A percentile compares a stretch with the other conserved stretches of the same genome.
Conservation (phyloP, 2,329 filamentous ascomycete genomes). For the Cephalotrichum gorgonifer region DNA sequence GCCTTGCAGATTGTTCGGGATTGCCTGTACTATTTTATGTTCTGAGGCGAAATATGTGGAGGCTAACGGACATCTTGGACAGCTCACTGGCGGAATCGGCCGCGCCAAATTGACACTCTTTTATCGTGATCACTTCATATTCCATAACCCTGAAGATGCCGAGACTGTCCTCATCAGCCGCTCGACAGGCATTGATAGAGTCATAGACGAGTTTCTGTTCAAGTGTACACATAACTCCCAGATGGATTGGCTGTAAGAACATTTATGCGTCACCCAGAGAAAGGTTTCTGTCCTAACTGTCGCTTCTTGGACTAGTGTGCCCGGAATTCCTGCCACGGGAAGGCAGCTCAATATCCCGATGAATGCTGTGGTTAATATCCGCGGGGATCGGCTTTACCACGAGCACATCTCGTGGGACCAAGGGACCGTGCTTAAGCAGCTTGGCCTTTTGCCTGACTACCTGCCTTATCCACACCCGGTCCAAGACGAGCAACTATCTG, state of each 20-base stretch:
- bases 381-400: constrained; percentile 53
- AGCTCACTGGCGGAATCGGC: constrained; percentile 60
- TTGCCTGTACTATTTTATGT: no score
- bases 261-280: no score
- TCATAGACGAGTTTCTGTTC: constrained; percentile 64
- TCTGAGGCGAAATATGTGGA: no score
- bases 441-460: no score
- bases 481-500: no score
- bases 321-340: constrained; percentile 44
- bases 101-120: constrained; percentile 52
- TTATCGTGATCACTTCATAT: constrained; percentile 66
- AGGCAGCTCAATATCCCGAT: constrained; percentile 46
- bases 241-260: constrained; percentile 62
- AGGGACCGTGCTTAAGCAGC: no score
- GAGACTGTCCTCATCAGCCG: constrained; percentile 59
- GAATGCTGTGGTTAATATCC: constrained; percentile 51
- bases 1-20: no score
- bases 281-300: no score
- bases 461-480: no score
- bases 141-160: constrained; percentile 58
- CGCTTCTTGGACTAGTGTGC: constrained; percentile 20
- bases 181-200: constrained; percentile 59
- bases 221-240: constrained; percentile 50
- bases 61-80: background rate
- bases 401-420: no score